Conservation (phyloP, 257 asterid species). For the Paulownia fortunei region DNA sequence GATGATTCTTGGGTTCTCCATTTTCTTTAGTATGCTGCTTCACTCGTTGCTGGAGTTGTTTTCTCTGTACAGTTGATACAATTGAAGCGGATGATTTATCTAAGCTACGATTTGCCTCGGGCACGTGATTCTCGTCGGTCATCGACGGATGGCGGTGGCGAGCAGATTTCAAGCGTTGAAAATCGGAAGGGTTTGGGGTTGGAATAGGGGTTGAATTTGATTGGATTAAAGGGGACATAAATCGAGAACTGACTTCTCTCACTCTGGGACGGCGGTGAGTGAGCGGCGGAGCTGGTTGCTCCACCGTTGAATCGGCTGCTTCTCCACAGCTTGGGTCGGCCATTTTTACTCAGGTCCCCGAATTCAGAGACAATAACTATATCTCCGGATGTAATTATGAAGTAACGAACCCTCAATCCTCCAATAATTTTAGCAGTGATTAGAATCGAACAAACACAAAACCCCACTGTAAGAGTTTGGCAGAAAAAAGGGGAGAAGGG, state of each 20-base stretch:
- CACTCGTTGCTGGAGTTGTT: conserved; percentile 34
- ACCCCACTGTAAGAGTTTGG: neutral
- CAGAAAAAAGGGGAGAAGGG: neutral
- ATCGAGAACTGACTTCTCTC: conserved; percentile 49
- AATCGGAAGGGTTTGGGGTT: conserved; percentile 31
- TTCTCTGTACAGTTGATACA: conserved; percentile 27
- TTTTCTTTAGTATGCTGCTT: conserved; percentile 41
- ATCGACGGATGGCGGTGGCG: conserved; percentile 31
- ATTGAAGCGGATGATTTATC: conserved; percentile 26
- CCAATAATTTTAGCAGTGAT: neutral
- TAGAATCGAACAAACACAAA: conserved; percentile 1
- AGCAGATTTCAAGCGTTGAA: conserved; percentile 36
- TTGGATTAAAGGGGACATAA: conserved; percentile 43
- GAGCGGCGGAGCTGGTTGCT: conserved; percentile 31
- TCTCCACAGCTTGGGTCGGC: conserved; percentile 26
- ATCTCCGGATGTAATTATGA: neutral
- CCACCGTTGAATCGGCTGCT: conserved; percentile 17
- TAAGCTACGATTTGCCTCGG: conserved; percentile 29
- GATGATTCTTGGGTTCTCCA: conserved; percentile 34
- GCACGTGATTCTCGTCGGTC: conserved; percentile 41
- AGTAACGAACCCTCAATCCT: neutral
- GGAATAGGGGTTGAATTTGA: conserved; percentile 36
- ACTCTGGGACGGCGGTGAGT: conserved; percentile 47
- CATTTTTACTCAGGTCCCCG: conserved; percentile 23
- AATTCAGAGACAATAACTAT: neutral